Evolutionary conservation across 1,284 basidiomycete species (phyloP).

Genomic region (Cryptococcus sp.): DNA sequence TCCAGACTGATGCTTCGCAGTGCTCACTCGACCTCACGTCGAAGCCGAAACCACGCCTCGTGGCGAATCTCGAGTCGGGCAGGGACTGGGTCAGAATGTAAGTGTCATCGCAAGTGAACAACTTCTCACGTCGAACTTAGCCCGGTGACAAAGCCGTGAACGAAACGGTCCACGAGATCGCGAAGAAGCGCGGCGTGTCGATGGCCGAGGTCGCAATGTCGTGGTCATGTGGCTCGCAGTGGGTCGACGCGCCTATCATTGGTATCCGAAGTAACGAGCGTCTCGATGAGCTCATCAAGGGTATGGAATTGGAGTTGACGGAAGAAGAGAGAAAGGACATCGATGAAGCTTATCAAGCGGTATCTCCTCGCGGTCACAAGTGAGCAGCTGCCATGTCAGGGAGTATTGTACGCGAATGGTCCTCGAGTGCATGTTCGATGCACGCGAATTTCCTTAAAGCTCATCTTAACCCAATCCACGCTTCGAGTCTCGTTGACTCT

Average conservation of each 20-base stretch:
- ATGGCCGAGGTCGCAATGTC: constrained; percentile 60
- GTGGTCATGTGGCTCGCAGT: constrained; percentile 29
- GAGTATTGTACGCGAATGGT: too few relatives aligned
- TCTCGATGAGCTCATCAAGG: constrained; percentile 39
- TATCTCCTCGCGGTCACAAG: background rate
- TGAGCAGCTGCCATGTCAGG: too few relatives aligned
- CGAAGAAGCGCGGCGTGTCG: constrained; percentile 57
- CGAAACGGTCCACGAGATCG: constrained; percentile 60
- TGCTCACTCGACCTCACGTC: background rate
- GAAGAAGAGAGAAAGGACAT: constrained; percentile 32
- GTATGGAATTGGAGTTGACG: constrained; percentile 25
- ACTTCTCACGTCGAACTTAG: too few relatives aligned
- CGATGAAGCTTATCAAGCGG: constrained; percentile 14
- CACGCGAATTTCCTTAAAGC: too few relatives aligned
- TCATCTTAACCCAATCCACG: too few relatives aligned
- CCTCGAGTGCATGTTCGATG: too few relatives aligned
- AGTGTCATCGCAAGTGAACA: too few relatives aligned
- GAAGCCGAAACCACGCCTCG: too few relatives aligned
- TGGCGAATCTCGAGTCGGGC: too few relatives aligned
- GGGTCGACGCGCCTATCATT: constrained; percentile 42
- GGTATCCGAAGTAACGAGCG: constrained; percentile 31
- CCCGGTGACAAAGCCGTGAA: constrained; percentile 61
- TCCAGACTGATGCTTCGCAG: background rate
- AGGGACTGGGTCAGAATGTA: too few relatives aligned
- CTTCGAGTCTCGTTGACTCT: too few relatives aligned